These are phyloP conservation scores for Lanmaoa rubissima DNA, from an alignment of 768 basidiomycete genomes.

Conservation along the genomic window DNA sequence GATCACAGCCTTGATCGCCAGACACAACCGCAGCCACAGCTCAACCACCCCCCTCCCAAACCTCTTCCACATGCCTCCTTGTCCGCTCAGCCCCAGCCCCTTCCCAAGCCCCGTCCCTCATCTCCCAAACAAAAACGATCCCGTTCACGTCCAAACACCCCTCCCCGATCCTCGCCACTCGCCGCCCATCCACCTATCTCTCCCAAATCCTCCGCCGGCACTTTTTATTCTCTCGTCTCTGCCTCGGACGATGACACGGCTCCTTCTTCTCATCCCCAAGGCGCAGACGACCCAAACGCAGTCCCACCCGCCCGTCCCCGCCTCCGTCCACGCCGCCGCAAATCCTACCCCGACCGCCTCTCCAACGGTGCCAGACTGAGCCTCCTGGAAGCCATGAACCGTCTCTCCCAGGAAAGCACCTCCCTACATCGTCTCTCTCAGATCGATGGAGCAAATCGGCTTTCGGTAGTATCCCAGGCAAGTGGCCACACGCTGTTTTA, in stretches of 20 bases:
- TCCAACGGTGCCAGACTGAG: slow-evolving; percentile 24
- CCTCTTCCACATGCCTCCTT: slow-evolving; percentile 2
- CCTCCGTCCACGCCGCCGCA: slow-evolving; percentile 16
- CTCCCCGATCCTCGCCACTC: slow-evolving; percentile 16
- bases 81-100: slow-evolving; percentile 2
- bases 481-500: slow-evolving; percentile 31
- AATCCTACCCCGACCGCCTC: slow-evolving; percentile 26
- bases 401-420: slow-evolving; percentile 19
- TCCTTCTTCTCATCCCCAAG: neutral
- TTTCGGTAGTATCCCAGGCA: slow-evolving; percentile 23
- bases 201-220: slow-evolving; percentile 28
- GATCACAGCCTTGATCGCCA: neutral
- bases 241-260: slow-evolving; percentile 16
- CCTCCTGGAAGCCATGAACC: slow-evolving; percentile 29
- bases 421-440: slow-evolving; percentile 6
- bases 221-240: slow-evolving; percentile 24
- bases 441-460: slow-evolving; percentile 11
- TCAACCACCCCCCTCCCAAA: neutral
- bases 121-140: slow-evolving; percentile 9
- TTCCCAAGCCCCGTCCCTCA: neutral
- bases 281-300: neutral
- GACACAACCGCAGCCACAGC: slow-evolving; percentile 6
- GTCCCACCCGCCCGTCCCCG: slow-evolving; percentile 14
- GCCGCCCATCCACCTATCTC: slow-evolving; percentile 17
- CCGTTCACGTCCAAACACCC: slow-evolving; percentile 19